Base-by-base conservation (phyloP, 371 early-diverging fungal species). In the Batkoa obscura region DNA sequence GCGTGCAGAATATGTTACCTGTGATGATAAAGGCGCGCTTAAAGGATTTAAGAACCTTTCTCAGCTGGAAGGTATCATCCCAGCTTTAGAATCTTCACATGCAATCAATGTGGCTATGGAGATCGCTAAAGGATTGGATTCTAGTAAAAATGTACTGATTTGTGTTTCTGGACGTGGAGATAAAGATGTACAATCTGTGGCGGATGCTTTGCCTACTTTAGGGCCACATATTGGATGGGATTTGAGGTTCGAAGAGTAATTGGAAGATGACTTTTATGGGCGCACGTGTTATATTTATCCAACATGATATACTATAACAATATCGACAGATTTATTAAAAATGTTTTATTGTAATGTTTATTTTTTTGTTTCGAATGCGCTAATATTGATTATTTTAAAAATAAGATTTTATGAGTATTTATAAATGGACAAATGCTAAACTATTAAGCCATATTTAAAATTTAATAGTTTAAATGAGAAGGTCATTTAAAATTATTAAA, bases 201-300 rank as follows among this genome's bases (percentile, higher is more conserved):
- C 86, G 9, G 92, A 92, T 69, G 79, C 79, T 1, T 68, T 95
- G 60, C 94, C 96, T 17, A 81, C 71, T 55, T 67, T 91, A 43
- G 94, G 94, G 23, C 87, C 86, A 39, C 68, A 80, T 68, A 93
- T 94, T 63, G 89, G 82, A n/a, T 94, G 95, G 95, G 86, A 90
- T 59, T 68, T 89, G 45, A 73, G 84, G 56, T 74, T 85, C 35
- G 56, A 59, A 12, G 15, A 45, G 9, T 45, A 8, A n/a, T n/a
- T n/a, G n/a, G n/a, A n/a, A n/a, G n/a, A n/a, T n/a, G n/a, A n/a
- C n/a, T n/a, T n/a, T n/a, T n/a, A n/a, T n/a, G n/a, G n/a, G n/a
- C n/a, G n/a, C n/a, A n/a, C n/a, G n/a, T n/a, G n/a, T n/a, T n/a
- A n/a, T n/a, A n/a, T n/a, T n/a, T n/a, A n/a, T n/a, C n/a, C n/a